Evolutionary conservation across 2,329 filamentous ascomycete species (phyloP).

Genomic region (Sclerotinia trifoliorum): DNA sequence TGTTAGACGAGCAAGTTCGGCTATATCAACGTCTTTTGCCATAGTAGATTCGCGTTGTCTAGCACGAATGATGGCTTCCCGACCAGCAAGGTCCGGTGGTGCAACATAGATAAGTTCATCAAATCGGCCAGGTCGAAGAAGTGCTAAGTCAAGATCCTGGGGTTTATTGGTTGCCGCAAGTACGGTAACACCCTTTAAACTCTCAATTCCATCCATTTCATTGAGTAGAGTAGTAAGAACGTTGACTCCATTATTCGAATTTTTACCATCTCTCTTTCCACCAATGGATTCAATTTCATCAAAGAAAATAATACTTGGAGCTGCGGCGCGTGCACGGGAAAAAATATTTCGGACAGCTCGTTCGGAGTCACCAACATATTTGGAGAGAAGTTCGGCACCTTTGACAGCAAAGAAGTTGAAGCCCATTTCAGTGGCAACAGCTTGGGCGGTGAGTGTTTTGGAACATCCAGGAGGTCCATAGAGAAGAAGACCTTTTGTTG

Average conservation of each 20-base stretch:
- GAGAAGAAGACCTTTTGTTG: slow-evolving; percentile 79
- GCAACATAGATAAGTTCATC: slow-evolving; percentile 84
- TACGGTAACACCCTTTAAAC: slow-evolving; percentile 77
- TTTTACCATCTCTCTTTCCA: slow-evolving; percentile 48
- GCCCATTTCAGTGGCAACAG: slow-evolving; percentile 83
- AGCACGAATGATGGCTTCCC: slow-evolving; percentile 73
- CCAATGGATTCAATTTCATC: slow-evolving; percentile 90
- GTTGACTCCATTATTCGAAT: slow-evolving; percentile 61
- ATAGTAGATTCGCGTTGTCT: slow-evolving; percentile 62
- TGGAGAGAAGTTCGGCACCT: slow-evolving; percentile 88
- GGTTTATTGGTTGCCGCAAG: slow-evolving; percentile 91
- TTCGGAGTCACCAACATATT: slow-evolving; percentile 96
- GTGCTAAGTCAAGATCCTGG: slow-evolving; percentile 78
- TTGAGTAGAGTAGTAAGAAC: slow-evolving; percentile 86
- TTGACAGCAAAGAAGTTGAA: slow-evolving; percentile 96
- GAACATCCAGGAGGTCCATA: slow-evolving; percentile 94
- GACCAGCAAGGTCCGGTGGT: slow-evolving; percentile 69
- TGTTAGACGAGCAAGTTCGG: slow-evolving; percentile 59
- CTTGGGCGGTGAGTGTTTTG: slow-evolving; percentile 89
- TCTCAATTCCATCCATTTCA: slow-evolving; percentile 94
- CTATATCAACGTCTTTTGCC: slow-evolving; percentile 62
- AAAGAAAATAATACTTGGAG: slow-evolving; percentile 93
- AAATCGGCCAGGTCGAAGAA: slow-evolving; percentile 82
- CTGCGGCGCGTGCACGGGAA: slow-evolving; percentile 77
- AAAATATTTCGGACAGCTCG: slow-evolving; percentile 83